Evolutionary conservation across 768 basidiomycete genomes (phyloP).

Genomic region (Rhizopogon salebrosus): DNA sequence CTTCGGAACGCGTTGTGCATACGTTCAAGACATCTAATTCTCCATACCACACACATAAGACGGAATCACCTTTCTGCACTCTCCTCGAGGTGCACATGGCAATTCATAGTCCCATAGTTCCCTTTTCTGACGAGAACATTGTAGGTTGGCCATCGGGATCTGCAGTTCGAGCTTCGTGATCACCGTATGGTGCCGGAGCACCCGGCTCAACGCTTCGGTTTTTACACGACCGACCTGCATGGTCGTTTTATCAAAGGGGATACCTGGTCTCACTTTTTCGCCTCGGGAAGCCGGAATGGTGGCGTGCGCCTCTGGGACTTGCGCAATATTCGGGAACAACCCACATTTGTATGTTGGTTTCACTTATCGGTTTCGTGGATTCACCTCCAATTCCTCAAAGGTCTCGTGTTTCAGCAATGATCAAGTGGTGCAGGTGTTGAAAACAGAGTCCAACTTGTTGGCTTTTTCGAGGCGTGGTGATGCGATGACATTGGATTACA

Average conservation of each 20-base stretch:
- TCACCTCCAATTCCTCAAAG: conserved; percentile 16
- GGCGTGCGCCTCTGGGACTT: conserved; percentile 44
- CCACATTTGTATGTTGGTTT: conserved; percentile 17
- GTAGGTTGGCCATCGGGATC: conserved; percentile 45
- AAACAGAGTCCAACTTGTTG: conserved; percentile 27
- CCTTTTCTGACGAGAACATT: not conserved
- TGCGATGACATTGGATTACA: not conserved
- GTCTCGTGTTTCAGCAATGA: conserved; percentile 25
- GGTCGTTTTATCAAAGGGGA: conserved; percentile 39
- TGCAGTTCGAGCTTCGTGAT: conserved; percentile 50
- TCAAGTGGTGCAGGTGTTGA: conserved; percentile 35
- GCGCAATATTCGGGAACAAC: conserved; percentile 28
- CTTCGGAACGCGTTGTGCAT: conserved; percentile 37
- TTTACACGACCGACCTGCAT: conserved; percentile 27
- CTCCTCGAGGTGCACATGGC: conserved; percentile 37
- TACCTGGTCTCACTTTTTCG: conserved; percentile 32
- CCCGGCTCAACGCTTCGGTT: conserved; percentile 42
- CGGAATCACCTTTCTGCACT: conserved; percentile 33
- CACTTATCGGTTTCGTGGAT: not conserved
- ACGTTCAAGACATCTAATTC: conserved; percentile 38
- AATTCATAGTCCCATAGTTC: not conserved
- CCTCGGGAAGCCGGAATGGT: conserved; percentile 39
- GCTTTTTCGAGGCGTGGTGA: conserved; percentile 34
- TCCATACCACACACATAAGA: conserved; percentile 38
- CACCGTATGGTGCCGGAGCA: conserved; percentile 31